phyloP scores from a whole-genome alignment of 2,329 filamentous ascomycete genomes.

The Chaetomium sp. region DNA sequence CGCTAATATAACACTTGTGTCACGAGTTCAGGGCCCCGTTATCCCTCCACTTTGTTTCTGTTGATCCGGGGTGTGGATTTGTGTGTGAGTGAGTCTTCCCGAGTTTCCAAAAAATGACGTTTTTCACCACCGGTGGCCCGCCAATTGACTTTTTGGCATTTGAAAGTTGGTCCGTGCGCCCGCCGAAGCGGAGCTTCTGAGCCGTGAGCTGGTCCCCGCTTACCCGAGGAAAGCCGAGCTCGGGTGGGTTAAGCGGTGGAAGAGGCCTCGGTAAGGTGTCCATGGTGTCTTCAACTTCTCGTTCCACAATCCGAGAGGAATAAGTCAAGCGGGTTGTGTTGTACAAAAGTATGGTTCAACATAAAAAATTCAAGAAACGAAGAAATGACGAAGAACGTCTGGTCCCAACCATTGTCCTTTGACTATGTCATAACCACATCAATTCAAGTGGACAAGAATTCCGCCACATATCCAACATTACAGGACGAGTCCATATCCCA shows the following conservation, averaged over 20 bases:
- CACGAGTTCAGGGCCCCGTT: not conserved
- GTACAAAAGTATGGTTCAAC: too few species aligned
- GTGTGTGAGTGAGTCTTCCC: not conserved
- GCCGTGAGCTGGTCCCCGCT: not conserved
- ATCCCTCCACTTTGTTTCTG: not conserved
- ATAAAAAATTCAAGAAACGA: too few species aligned
- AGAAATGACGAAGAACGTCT: too few species aligned
- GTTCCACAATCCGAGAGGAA: not conserved
- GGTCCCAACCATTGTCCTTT: too few species aligned
- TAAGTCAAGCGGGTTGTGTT: too few species aligned
- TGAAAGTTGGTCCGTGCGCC: conserved; percentile 17
- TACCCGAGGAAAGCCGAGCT: conserved; percentile 20
- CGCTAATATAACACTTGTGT: not conserved
- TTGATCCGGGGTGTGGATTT: not conserved
- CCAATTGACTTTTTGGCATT: conserved; percentile 23
- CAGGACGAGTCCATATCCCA: too few species aligned
- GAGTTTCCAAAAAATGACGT: conserved; percentile 19
- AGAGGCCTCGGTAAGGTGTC: not conserved
- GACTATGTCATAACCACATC: too few species aligned
- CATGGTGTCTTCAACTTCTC: not conserved
- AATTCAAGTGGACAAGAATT: too few species aligned
- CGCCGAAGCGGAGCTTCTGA: conserved; percentile 7
- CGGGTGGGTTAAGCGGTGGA: too few species aligned
- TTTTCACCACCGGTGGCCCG: conserved; percentile 6
- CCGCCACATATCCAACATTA: too few species aligned